Evolutionary conservation across 345 rosid genomes (phyloP).

Genomic region (Sisymbrium altissimum): DNA sequence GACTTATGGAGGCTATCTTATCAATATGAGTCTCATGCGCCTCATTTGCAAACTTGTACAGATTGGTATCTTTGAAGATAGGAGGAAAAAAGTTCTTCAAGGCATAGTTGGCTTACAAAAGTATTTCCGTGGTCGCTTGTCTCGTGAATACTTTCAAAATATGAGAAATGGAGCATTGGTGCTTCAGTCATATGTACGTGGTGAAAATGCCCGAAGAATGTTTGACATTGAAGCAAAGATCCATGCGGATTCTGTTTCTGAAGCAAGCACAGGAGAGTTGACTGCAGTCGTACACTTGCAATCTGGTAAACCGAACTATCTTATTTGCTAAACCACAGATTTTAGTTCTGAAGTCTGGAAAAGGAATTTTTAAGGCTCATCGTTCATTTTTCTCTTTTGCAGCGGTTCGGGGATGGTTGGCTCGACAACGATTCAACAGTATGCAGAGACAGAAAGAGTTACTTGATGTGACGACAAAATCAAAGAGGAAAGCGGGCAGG

Average conservation of each 20-base stretch:
- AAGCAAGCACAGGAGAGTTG: conserved; percentile 40
- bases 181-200: conserved; percentile 69
- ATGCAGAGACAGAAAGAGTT: conserved; percentile 43
- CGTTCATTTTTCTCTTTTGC: conserved; percentile 24
- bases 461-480: conserved; percentile 41
- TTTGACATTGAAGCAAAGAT: conserved; percentile 31
- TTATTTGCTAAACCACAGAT: neutral
- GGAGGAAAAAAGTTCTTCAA: conserved; percentile 54
- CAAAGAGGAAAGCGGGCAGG: conserved; percentile 43
- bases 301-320: conserved; percentile 51
- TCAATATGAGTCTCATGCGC: neutral
- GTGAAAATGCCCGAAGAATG: conserved; percentile 56
- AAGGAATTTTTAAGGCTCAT: conserved; percentile 12
- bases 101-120: conserved; percentile 70
- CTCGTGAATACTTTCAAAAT: conserved; percentile 49
- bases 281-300: conserved; percentile 58
- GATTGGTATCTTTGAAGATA: conserved; percentile 71
- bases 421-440: conserved; percentile 45
- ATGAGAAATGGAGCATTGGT: conserved; percentile 49
- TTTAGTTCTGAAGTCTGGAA: neutral
- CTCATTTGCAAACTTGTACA: conserved; percentile 36
- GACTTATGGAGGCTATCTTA: neutral
- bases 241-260: conserved; percentile 32
- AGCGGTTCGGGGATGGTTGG: conserved; percentile 91
- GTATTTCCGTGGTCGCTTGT: conserved; percentile 56